Conservation (phyloP, 768 basidiomycete genomes). For the Dioszegia crocea region DNA sequence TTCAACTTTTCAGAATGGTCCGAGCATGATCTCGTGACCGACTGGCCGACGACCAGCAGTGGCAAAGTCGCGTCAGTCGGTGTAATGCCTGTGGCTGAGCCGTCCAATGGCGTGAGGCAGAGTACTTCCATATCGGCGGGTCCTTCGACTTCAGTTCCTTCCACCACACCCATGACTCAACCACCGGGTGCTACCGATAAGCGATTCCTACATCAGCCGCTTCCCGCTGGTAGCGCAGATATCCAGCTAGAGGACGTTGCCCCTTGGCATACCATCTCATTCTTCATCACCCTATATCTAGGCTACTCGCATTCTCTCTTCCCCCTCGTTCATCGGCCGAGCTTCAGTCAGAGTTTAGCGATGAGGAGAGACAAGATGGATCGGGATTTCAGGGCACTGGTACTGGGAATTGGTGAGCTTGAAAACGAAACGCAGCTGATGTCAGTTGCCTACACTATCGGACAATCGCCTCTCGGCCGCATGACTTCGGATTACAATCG, state of each 20-base stretch:
- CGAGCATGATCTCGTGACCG: conserved; percentile 1
- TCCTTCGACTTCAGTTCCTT: not conserved
- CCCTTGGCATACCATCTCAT: conserved; percentile 18
- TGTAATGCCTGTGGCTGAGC: not conserved
- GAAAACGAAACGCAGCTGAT: not conserved
- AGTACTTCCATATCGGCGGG: not conserved
- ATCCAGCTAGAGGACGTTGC: conserved; percentile 15
- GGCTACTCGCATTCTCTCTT: conserved; percentile 24
- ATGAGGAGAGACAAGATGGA: conserved; percentile 24
- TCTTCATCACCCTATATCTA: conserved; percentile 26
- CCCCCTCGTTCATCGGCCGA: conserved; percentile 34
- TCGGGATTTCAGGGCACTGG: conserved; percentile 15
- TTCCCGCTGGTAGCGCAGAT: not conserved
- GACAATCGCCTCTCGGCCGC: conserved; percentile 17
- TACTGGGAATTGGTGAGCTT: conserved; percentile 15
- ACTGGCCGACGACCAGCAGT: conserved; percentile 3
- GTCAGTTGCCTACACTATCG: conserved; percentile 19
- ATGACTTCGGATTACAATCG: conserved; percentile 9
- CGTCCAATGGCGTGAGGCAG: not conserved
- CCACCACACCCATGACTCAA: not conserved
- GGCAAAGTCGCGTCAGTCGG: not conserved
- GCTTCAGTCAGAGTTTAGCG: conserved; percentile 21
- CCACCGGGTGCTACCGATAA: not conserved
- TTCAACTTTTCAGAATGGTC: not conserved
- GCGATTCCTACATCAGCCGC: not conserved